phyloP scores from a whole-genome alignment of 345 rosid genomes.

The Eutrema heterophyllum region DNA sequence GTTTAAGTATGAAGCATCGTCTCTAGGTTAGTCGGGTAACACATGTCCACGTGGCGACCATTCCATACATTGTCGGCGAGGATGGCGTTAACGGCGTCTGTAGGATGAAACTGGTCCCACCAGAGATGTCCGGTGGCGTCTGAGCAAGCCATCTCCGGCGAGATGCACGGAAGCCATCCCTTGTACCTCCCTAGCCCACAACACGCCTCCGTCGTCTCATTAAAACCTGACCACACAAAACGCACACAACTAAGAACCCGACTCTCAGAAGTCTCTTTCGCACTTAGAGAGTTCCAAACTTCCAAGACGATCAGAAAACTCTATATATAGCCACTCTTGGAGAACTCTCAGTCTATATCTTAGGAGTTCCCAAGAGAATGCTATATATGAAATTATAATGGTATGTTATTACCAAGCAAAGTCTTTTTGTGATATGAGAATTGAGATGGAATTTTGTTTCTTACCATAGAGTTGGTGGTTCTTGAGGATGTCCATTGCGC shows the following conservation, averaged over 20 bases:
- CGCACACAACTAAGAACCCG: not conserved
- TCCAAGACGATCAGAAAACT: not conserved
- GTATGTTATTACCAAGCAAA: not conserved
- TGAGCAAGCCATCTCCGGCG: slow-evolving; percentile 76
- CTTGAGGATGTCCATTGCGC: slow-evolving; percentile 77
- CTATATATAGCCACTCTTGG: not conserved
- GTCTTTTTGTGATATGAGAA: not conserved
- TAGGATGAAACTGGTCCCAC: slow-evolving; percentile 98
- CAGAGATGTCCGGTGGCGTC: slow-evolving; percentile 64
- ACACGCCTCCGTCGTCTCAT: slow-evolving; percentile 71
- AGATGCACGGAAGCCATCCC: slow-evolving; percentile 78
- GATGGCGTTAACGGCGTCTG: slow-evolving; percentile 73
- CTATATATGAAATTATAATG: not conserved
- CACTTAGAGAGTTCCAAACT: not conserved
- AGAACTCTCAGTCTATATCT: not conserved
- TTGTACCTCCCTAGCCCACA: slow-evolving; percentile 80
- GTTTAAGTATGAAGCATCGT: slow-evolving; percentile 36
- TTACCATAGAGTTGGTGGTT: slow-evolving; percentile 66
- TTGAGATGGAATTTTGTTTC: not conserved
- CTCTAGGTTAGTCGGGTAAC: slow-evolving; percentile 65
- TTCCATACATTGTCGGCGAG: slow-evolving; percentile 89
- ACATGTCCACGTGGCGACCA: slow-evolving; percentile 70
- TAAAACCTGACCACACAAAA: slow-evolving; percentile 52
- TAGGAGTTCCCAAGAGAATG: not conserved
- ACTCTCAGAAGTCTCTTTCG: not conserved